Evolutionary conservation across 1,139 yeast species (phyloP).

Genomic region (Williopsis jadinii): DNA sequence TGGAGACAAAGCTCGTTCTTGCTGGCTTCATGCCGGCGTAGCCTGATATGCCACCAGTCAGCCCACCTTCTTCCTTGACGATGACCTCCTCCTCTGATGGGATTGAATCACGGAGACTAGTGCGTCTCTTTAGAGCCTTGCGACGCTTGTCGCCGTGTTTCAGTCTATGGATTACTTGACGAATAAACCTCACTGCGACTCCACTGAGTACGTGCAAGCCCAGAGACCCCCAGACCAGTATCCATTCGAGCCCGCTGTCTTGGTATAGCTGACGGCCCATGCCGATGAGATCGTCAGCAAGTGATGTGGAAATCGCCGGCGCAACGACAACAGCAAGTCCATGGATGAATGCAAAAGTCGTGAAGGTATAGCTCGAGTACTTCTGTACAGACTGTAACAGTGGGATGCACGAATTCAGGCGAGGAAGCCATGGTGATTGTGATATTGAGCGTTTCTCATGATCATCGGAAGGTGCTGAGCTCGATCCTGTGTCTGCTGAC

Average conservation of each 20-base stretch:
- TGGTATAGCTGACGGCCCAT: conserved; percentile 60
- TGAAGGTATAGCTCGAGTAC: conserved; percentile 55
- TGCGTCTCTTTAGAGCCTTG: conserved; percentile 7
- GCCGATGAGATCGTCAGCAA: conserved; percentile 51
- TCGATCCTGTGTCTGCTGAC: background rate
- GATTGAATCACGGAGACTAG: conserved; percentile 11
- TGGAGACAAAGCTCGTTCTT: conserved; percentile 37
- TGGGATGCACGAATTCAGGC: background rate
- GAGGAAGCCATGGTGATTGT: background rate
- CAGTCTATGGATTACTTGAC: conserved; percentile 18
- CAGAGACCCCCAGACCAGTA: conserved; percentile 41
- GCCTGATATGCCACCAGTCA: conserved; percentile 45
- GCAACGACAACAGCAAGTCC: conserved; percentile 45
- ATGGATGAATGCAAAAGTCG: conserved; percentile 54
- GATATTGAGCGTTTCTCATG: background rate
- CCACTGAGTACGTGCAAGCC: conserved; percentile 51
- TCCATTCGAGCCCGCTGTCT: conserved; percentile 41
- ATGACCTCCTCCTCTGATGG: conserved; percentile 26
- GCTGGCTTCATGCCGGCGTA: conserved; percentile 45
- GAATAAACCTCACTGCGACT: conserved; percentile 35
- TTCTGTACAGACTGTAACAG: conserved; percentile 34
- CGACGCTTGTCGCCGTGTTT: conserved; percentile 21
- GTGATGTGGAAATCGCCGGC: conserved; percentile 42
- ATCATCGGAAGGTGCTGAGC: background rate
- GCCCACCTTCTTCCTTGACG: conserved; percentile 41